phyloP scores from a whole-genome alignment of 352 stramenopile genomes.

The Globisporangium spiculum region DNA sequence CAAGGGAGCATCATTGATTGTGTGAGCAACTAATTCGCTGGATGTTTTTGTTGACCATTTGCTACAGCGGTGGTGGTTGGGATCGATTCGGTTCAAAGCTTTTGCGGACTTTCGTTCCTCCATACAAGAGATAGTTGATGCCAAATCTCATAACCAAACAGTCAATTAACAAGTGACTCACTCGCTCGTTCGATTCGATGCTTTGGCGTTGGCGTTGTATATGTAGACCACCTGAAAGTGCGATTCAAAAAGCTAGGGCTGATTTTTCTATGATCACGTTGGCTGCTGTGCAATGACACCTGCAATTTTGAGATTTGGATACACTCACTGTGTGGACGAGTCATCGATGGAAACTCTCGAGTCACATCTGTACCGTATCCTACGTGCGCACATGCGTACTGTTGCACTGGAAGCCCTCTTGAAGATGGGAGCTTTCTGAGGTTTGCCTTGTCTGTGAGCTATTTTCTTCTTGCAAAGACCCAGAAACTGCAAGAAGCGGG shows the following conservation, averaged over 20 bases:
- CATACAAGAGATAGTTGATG: not conserved
- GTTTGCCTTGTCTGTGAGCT: not conserved
- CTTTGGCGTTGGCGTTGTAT: not conserved
- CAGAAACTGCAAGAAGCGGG: not conserved
- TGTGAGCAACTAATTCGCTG: not conserved
- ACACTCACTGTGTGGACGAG: too few species aligned
- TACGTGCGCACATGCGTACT: not conserved
- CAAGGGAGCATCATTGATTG: not conserved
- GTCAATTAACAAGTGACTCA: not conserved
- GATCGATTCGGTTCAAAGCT: not conserved
- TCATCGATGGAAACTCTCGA: too few species aligned
- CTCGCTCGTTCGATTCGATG: not conserved
- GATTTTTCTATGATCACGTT: not conserved
- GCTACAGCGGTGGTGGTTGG: not conserved
- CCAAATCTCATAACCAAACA: not conserved
- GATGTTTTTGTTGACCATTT: not conserved
- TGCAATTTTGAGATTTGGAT: too few species aligned
- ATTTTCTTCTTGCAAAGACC: too few species aligned
- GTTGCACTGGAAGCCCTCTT: not conserved
- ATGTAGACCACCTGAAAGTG: not conserved
- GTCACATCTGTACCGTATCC: not conserved
- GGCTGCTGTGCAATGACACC: too few species aligned
- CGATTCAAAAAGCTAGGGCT: not conserved
- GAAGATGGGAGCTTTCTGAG: slow-evolving; percentile 1
- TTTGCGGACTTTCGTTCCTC: not conserved